Evolutionary conservation across 2,329 filamentous ascomycete species (phyloP), one percentile per base, ranked within the genome.

Genomic region (Eutypella sp.): DNA sequence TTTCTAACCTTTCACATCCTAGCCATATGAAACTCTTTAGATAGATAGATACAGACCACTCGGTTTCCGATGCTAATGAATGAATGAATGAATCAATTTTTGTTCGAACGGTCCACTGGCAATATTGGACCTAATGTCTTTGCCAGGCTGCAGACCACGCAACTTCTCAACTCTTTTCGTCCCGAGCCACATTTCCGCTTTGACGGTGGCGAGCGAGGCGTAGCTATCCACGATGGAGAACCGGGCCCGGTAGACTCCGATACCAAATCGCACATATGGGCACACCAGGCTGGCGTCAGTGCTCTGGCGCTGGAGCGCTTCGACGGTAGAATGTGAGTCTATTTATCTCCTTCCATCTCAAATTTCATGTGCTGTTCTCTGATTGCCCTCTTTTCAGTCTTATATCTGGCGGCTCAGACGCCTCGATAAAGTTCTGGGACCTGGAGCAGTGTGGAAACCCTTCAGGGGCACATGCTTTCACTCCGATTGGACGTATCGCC

Each of bases 371-470:
- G 36, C 40, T 22, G n/a, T 33, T 33, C 13, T 33, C 16, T 4
- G 29, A 29, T 22, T 15, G 16, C 13, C 34, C 5, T 10, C 16
- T 16, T 41, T 46, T 19, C 57, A 86, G 87, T 54, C 75, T 96
- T 51, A 67, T 96, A 2, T 95, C 91, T 1, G 92, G 89, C 4
- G 90, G 91, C 24, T 85, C 88, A 4, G 89, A 96, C 61, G 88
- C 87, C 9, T 87, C 86, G 1, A 81, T 96, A 59, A 87, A 84
- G 54, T 69, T 96, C 39, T 96, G 91, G 91, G 85, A 96, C 66
- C 77, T 96, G 6, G 87, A 95, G 58, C 70, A 76, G 41, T 71
- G 73, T 54, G 63, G 61, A 11, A 72, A 72, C 49, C 65, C 70
- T 5, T 70, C 67, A 51, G 63, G 50, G 49, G 64, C 64, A 29